phyloP scores from a whole-genome alignment of 345 rosid genomes.

The Lagerstroemia speciosa region DNA sequence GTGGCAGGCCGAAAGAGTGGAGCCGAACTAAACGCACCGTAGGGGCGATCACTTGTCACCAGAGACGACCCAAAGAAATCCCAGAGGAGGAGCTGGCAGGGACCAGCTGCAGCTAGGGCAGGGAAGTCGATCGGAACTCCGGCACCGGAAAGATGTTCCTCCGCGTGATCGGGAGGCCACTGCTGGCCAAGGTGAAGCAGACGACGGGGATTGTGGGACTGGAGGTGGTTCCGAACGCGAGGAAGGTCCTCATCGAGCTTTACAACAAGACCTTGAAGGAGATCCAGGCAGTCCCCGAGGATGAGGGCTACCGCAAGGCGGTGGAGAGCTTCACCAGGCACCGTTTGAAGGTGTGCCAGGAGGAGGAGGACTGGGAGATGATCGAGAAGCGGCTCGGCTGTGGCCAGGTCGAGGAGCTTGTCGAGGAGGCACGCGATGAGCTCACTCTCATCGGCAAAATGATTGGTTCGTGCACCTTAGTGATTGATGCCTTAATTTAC shows the following conservation, averaged over 20 bases:
- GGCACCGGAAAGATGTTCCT: constrained; percentile 42
- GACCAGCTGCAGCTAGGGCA: background rate
- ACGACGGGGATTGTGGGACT: constrained; percentile 95
- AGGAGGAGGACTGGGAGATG: constrained; percentile 80
- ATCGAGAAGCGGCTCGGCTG: constrained; percentile 84
- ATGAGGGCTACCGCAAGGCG: constrained; percentile 92
- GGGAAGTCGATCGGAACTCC: no score
- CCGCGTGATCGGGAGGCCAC: constrained; percentile 75
- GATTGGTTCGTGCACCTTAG: constrained; percentile 54
- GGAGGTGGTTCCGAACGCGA: constrained; percentile 89
- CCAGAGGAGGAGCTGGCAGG: background rate
- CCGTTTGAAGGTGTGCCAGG: constrained; percentile 64
- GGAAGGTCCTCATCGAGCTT: constrained; percentile 65
- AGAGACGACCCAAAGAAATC: background rate
- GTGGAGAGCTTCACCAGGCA: constrained; percentile 85
- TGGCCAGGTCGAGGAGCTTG: constrained; percentile 97
- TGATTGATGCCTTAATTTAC: background rate
- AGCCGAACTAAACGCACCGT: constrained; percentile 1
- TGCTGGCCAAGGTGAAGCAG: constrained; percentile 81
- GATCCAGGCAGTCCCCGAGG: constrained; percentile 90
- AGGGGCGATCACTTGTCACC: background rate
- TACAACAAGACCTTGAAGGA: constrained; percentile 87
- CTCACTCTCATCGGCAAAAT: constrained; percentile 82
- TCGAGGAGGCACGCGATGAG: constrained; percentile 94
- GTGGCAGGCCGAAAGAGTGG: background rate